Evolutionary conservation across 306 rosid species (phyloP), one percentile per base, ranked within the genome.

Genomic region (Vigna hirtella): DNA sequence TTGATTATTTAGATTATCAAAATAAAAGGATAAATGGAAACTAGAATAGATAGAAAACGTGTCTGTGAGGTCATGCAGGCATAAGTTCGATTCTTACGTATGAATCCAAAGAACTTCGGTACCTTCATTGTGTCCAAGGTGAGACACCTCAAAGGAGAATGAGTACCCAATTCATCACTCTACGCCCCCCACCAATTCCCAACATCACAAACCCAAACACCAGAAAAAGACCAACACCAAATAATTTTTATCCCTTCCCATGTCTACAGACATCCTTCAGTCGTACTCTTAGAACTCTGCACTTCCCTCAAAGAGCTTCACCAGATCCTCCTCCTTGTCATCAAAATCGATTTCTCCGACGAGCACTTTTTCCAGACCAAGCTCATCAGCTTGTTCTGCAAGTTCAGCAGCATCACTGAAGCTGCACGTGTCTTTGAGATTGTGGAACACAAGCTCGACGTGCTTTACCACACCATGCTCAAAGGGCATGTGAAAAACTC

Each of bases 331-430:
- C 97, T 97, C 62, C 89, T 74, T 43, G 42, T 94, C 73, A 68
- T 92, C 40, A 94, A 94, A 52, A 87, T 86, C 63, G 93, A 97
- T 10, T 90, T 92, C 85, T 94, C 83, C 78, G 32, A 45, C 30
- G 86, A 92, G 45, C 97, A 90, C 73, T 64, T 88, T 14, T 92
- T 94, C 73, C 97, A 90, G 72, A 94, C 98, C 72, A 94, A 94
- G 86, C 91, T 94, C 14, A 79, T 92, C 16, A 87, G 97, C 77
- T 72, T 92, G 74, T 94, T 94, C 88, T 90, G 95, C 34, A 92
- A 86, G 8, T 90, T 80, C 59, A 93, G 90, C 65, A 80, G 84
- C 83, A 76, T 89, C 11, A 2, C 2, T 42, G 97, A 94, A 42
- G 93, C 98, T 47, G 84, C 83, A 38, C 91, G 87, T 32, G 97